Conservation (phyloP, 805 yeast genomes). For the Nakazawaea ishiwadae region DNA sequence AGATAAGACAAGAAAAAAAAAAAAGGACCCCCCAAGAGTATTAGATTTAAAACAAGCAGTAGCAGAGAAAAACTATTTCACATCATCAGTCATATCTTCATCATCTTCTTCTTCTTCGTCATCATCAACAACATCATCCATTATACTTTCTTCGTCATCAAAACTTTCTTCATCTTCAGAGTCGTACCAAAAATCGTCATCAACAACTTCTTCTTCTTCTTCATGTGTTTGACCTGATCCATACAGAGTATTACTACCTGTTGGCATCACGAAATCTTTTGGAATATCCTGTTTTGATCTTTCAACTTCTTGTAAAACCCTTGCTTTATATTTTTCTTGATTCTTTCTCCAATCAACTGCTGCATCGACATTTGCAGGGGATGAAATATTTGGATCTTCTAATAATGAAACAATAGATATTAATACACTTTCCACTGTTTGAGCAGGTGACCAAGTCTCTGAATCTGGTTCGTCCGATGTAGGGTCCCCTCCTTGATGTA, state of each 20-base stretch:
- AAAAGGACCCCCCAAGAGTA: background rate
- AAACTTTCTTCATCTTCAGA: conserved; percentile 23
- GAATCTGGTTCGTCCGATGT: conserved; percentile 88
- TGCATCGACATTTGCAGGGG: conserved; percentile 97
- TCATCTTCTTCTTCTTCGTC: conserved; percentile 21
- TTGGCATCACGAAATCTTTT: conserved; percentile 78
- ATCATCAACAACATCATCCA: conserved; percentile 23
- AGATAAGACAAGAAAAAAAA: background rate
- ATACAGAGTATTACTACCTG: conserved; percentile 56
- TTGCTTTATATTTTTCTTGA: conserved; percentile 68
- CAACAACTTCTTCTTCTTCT: conserved; percentile 21
- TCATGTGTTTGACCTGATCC: conserved; percentile 24
- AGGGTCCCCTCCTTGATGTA: conserved; percentile 89
- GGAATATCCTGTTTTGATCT: conserved; percentile 85
- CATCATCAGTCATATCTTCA: conserved; percentile 12
- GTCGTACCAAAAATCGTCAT: conserved; percentile 28
- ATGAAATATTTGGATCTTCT: conserved; percentile 88
- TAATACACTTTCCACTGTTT: conserved; percentile 86
- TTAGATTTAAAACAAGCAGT: too few relatives aligned
- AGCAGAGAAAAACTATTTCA: background rate
- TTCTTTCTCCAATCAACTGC: conserved; percentile 85
- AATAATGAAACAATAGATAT: conserved; percentile 85
- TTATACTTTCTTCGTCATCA: conserved; percentile 15
- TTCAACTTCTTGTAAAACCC: conserved; percentile 78
- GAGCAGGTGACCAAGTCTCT: conserved; percentile 93